Evolutionary conservation across 2,329 filamentous ascomycete species (phyloP), one percentile per base, ranked within the genome.

Genomic region (Sphaerulina musiva): DNA sequence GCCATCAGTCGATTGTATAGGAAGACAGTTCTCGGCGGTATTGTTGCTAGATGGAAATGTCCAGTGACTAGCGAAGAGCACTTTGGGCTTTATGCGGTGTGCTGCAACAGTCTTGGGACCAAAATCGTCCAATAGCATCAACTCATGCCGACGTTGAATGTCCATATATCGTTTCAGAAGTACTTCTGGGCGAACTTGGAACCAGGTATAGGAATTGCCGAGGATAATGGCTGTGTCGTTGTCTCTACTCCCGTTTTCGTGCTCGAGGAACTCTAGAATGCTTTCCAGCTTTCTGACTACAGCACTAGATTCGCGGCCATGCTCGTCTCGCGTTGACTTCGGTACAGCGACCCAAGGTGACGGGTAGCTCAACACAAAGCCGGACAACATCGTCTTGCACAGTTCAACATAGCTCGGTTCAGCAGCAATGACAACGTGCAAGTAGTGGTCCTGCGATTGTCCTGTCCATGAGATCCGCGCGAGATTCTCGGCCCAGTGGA

Each of bases 131-230:
- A 46, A 23, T 4, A 53, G 20, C 8, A 41, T 39, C 38, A 45
- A 14, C n/a, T 49, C 38, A 10, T 45, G 17, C 12, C 26, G 38
- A 32, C 51, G 38, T 17, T 49, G 48, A 12, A 53, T 47, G 6
- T 43, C 43, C 14, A 48, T 34, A 36, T 57, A 59, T 5, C 57
- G 51, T 23, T 46, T 40, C 2, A 59, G 20, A 6, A 59, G 34
- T 4, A 59, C 57, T n/a, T 59, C 57, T 0, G 57, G 51, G n/a
- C 54, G 47, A 3, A 57, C 41, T 29, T 59, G 57, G 14, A 59
- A 57, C 57, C 57, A 59, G 2, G 51, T 46, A 2, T 48, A 50
- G 1, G 45, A 11, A 23, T 59, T 59, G 11, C 51, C 54, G 5
- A 59, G 32, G 10, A 59, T 51, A 2, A 46, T 39, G 1, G 52